Base-by-base conservation (phyloP, 108 stramenopile genomes). In the Fistulifera solaris region DNA sequence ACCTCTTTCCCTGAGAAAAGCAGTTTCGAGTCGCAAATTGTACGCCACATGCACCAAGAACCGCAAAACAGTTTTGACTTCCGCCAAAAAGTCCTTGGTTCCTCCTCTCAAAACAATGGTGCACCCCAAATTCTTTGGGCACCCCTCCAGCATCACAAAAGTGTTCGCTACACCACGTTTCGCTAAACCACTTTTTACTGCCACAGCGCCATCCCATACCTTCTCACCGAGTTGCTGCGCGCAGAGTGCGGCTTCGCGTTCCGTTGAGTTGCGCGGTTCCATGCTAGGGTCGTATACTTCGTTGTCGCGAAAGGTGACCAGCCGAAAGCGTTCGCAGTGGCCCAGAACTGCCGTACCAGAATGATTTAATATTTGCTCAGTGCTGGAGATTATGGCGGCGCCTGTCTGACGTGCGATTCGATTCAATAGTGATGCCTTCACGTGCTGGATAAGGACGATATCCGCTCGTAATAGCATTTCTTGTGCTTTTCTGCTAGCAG, bases 11-110 rank as follows among this genome's bases (percentile, higher is more conserved):
- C 68, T 62, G 40, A 94, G 60, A 67, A 89, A 98, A 40, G 82
- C 73, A 12, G 88, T 85, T 70, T 98, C 97, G 15, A 98, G 80
- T 49, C 86, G 83, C 62, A 98, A 74, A 56, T 94, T 94, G 80
- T 98, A 98, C 1, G 94, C 92, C 15, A 77, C 76, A 50, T 74
- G 76, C 24, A 98, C 72, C 55, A 90, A 56, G 46, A 96, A 91
- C 17, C 76, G 73, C 42, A 94, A 65, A 13, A 95, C 89, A 35
- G 65, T 38, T 60, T 97, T 97, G 40, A 94, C 84, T 48, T 90
- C 81, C 58, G 90, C 93, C 54, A 97, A 64, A 8, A 87, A 79
- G 28, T 59, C 63, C 14, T 72, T 63, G 39, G 63, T 77, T 43
- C 83, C 87, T n/a, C 96, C 96, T 4, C 96, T 70, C 25, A 97